Base-by-base conservation (phyloP, 2,329 filamentous ascomycete species). In the Monosporascus sp. region DNA sequence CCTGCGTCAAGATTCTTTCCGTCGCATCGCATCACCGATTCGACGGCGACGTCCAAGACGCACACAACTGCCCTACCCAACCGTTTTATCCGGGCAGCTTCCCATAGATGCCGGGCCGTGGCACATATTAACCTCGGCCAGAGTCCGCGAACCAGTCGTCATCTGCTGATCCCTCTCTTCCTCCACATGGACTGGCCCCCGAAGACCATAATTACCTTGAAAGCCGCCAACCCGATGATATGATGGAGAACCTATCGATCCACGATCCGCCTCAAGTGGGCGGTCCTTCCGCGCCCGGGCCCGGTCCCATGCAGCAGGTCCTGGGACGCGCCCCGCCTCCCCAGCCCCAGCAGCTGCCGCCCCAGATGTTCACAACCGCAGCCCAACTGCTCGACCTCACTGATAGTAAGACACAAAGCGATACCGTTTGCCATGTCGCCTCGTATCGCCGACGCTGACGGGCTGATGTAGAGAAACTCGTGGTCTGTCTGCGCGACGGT, bases 361-460 rank as follows among this genome's bases (percentile, higher is more conserved):
- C 92, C 55, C 93, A 99, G 77, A 97, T 97, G 88, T 99, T 99
- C 75, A 96, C 94, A 18, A 99, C 94, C 35, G 94, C 94, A 35
- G 92, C 94, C 51, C 94, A 97, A 76, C 78, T 99, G 54, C 78
- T 99, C 54, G 94, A 99, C 70, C 80, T 99, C 65, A 97, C 94
- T 64, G 94, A 99, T 76, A 99, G 93, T 97, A 84, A 77, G 89
- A 65, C 52, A 44, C 52, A 47, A 46, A 51, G 38, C 22, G 25
- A 50, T 41, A 52, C 48, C 25, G n/a, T 20, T 49, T 22, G 37
- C 43, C 41, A 31, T 55, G 37, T 39, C 24, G 47, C 44, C 49
- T 43, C 39, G 27, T 37, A 49, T 51, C 48, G 58, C 65, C 70
- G 48, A 51, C 48, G 58, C 65, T 70, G 55, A 67, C 58, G 47